A percentile compares a stretch with the other conserved stretches of the same genome.
Conservation (phyloP, 257 asterid genomes). For the Apocynum venetum region DNA sequence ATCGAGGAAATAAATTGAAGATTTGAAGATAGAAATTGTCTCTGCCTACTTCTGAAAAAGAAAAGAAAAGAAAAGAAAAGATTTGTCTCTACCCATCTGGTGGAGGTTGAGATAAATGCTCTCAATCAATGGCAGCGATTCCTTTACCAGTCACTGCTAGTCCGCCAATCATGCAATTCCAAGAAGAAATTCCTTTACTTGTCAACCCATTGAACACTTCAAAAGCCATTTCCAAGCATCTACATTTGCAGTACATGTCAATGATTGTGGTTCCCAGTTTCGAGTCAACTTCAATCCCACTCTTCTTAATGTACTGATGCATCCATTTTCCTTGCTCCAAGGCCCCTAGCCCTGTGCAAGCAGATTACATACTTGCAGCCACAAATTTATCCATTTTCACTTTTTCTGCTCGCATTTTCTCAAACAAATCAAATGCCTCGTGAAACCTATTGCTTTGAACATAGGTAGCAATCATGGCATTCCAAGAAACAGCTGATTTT, state of each 20-base stretch:
- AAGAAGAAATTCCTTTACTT: conserved; percentile 61
- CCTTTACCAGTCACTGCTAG: conserved; percentile 82
- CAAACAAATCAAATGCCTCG: conserved; percentile 57
- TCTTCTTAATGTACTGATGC: conserved; percentile 33
- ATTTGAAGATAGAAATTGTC: too few species aligned
- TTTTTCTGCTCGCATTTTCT: conserved; percentile 45
- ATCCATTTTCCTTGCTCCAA: conserved; percentile 75
- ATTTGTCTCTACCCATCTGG: too few species aligned
- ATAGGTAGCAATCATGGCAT: conserved; percentile 69
- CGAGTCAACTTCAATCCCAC: conserved; percentile 44
- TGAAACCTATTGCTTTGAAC: conserved; percentile 52
- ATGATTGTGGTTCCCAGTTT: conserved; percentile 58
- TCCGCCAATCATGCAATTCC: conserved; percentile 96
- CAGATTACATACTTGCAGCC: conserved; percentile 81
- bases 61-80: too few species aligned
- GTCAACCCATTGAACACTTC: conserved; percentile 47
- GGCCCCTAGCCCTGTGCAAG: conserved; percentile 72
- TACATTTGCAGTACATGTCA: conserved; percentile 86
- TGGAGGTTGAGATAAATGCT: too few species aligned
- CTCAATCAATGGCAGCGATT: conserved; percentile 45
- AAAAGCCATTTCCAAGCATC: conserved; percentile 60
- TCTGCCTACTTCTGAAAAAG: too few species aligned
- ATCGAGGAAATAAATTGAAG: too few species aligned
- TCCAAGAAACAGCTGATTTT: conserved; percentile 58
- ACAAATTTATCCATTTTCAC: conserved; percentile 61